Evolutionary conservation across 2,329 filamentous ascomycete species (phyloP), one percentile per base, ranked within the genome.

Genomic region (Scytalidium sp.): DNA sequence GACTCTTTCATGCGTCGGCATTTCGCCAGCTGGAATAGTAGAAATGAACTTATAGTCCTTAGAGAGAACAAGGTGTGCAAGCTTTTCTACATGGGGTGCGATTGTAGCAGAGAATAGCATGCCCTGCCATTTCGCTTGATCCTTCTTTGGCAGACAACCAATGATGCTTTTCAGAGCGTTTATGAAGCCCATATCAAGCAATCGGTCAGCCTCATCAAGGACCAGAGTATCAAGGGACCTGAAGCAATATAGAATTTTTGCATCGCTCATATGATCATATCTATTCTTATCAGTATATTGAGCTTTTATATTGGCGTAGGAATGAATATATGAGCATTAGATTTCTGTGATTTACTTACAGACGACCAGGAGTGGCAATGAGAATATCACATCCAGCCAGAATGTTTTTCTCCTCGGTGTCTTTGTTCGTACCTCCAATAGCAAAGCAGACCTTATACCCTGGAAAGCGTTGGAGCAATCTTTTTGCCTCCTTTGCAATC

Each of bases 81-180:
- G 80, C 41, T 79, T 72, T 58, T 96, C 84, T 41, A 99, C 93
- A 55, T 91, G 83, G 51, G 80, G 79, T 42, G 93, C 90, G 25
- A 99, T 88, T 10, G 94, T 99, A 41, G 94, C 94, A 13, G 93
- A 97, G 68, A 96, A 97, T 69, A 99, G 85, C 61, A 99, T 83
- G 6, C 92, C 97, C 69, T 99, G 94, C 45, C 93, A 84, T 47
- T 87, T 78, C 52, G 85, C 81, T 46, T 84, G 69, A 0, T 67
- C 60, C 6, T 79, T 78, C 43, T 78, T 71, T 3, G 93, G 93
- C 9, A 97, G 77, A 41, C 70, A 63, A 0, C 64, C 51, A 49
- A 83, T 70, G 49, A 93, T 89, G 1, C 80, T 67, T 45, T 75
- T 69, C 45, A 93, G 78, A 49, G 84, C 85, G 29, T 75, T 74